Percentiles rank a stretch among this genome's conserved stretches.
These are phyloP conservation scores for Populus alba DNA, from an alignment of 345 rosid genomes.

Conservation along the genomic window DNA sequence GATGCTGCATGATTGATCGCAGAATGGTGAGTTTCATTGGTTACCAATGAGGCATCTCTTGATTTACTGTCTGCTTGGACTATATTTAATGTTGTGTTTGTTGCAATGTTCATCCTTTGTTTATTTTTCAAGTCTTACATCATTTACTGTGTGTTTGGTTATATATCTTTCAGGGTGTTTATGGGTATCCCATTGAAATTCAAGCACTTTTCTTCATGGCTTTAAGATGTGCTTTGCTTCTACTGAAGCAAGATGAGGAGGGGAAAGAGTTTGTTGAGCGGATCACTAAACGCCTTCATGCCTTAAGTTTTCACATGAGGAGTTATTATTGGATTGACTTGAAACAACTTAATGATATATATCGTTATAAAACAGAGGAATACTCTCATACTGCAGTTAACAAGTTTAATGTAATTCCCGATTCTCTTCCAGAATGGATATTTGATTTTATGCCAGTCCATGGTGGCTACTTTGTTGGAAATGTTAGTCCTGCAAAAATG, in stretches of 20 bases:
- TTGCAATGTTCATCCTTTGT: neutral
- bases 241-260: constrained; percentile 80
- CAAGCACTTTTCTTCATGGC: constrained; percentile 97
- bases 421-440: constrained; percentile 94
- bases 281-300: constrained; percentile 86
- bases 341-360: constrained; percentile 92
- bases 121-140: neutral
- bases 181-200: constrained; percentile 93
- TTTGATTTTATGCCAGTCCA: constrained; percentile 83
- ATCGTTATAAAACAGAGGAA: constrained; percentile 92
- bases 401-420: constrained; percentile 94
- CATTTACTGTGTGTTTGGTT: neutral
- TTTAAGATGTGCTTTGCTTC: constrained; percentile 71
- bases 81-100: neutral
- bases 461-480: constrained; percentile 91
- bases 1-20: constrained; percentile 98
- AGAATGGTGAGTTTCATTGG: constrained; percentile 71
- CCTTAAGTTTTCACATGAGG: constrained; percentile 88
- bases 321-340: constrained; percentile 88
- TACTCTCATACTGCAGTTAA: constrained; percentile 94
- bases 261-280: constrained; percentile 88
- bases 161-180: constrained; percentile 59
- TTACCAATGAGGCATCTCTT: no score
- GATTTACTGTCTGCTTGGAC: neutral
- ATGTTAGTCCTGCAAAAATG: constrained; percentile 93